phyloP scores from a whole-genome alignment of 2,329 filamentous ascomycete species.

The Botrytis cinerea region DNA sequence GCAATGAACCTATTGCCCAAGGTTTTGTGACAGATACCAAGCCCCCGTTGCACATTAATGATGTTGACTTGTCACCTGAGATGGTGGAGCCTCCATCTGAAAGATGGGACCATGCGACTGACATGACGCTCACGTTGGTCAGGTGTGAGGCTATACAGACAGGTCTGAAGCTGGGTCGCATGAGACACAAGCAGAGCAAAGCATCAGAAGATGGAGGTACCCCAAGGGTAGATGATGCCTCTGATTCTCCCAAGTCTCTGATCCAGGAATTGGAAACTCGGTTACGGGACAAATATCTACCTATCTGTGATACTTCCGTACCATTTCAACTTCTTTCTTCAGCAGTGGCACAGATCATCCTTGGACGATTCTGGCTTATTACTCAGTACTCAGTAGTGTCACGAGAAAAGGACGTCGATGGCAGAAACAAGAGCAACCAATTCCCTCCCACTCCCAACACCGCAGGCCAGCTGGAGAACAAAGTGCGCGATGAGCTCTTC shows the following conservation, averaged over 20 bases:
- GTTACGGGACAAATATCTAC: slow-evolving; percentile 8
- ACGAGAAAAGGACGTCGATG: slow-evolving; percentile 8
- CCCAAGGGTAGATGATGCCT: slow-evolving; percentile 7
- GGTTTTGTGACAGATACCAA: slow-evolving; percentile 5
- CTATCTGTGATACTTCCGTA: slow-evolving; percentile 11
- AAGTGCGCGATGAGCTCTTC: slow-evolving; percentile 9
- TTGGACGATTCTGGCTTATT: slow-evolving; percentile 13
- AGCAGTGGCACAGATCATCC: slow-evolving; percentile 10
- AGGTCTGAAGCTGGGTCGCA: slow-evolving; percentile 8
- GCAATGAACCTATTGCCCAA: slow-evolving; percentile 5
- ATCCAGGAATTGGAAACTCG: slow-evolving; percentile 12
- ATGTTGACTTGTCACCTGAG: slow-evolving; percentile 3
- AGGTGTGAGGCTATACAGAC: slow-evolving; percentile 12
- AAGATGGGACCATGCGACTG: slow-evolving; percentile 12
- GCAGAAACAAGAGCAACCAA: slow-evolving; percentile 12
- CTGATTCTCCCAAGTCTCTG: slow-evolving; percentile 11
- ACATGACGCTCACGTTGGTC: slow-evolving; percentile 12
- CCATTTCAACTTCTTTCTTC: slow-evolving; percentile 13
- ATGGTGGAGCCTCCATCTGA: slow-evolving; percentile 12
- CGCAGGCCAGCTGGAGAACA: slow-evolving; percentile 9
- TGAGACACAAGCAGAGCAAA: slow-evolving; percentile 8
- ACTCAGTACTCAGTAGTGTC: slow-evolving; percentile 4
- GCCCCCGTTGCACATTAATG: slow-evolving; percentile 11
- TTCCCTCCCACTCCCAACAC: slow-evolving; percentile 9
- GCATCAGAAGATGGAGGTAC: slow-evolving; percentile 12